Percentiles rank a stretch among this genome's conserved stretches.
phyloP scores from a whole-genome alignment of 257 asterid genomes.

The Solanum microdontum region DNA sequence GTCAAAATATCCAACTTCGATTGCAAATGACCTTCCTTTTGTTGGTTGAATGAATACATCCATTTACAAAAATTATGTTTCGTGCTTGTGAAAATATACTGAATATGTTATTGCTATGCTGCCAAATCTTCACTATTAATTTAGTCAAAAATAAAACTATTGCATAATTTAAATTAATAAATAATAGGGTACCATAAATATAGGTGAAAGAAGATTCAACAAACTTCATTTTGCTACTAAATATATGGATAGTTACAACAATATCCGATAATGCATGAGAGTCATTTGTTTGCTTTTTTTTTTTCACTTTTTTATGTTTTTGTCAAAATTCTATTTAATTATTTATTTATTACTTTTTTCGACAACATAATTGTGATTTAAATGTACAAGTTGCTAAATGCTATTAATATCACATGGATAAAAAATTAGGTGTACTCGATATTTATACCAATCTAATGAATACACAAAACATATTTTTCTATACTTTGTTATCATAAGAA shows the following conservation, averaged over 20 bases:
- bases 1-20: constrained; percentile 62
- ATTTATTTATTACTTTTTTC: no score
- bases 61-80: constrained; percentile 17
- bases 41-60: constrained; percentile 41
- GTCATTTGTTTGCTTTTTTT: neutral
- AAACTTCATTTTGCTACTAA: neutral
- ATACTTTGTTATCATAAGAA: neutral
- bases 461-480: neutral
- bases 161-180: neutral
- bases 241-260: constrained; percentile 9
- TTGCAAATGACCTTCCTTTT: constrained; percentile 26
- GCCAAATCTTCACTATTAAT: neutral
- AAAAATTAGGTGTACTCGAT: neutral
- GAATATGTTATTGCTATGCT: fast-evolving
- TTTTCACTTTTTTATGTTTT: neutral
- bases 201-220: neutral
- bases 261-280: neutral
- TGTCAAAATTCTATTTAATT: neutral
- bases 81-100: neutral
- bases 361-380: neutral
- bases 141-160: neutral
- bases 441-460: neutral
- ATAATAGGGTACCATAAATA: neutral
- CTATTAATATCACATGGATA: no score
- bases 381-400: neutral